Conservation (phyloP, 2,329 filamentous ascomycete species). For the Cladophialophora immunda region DNA sequence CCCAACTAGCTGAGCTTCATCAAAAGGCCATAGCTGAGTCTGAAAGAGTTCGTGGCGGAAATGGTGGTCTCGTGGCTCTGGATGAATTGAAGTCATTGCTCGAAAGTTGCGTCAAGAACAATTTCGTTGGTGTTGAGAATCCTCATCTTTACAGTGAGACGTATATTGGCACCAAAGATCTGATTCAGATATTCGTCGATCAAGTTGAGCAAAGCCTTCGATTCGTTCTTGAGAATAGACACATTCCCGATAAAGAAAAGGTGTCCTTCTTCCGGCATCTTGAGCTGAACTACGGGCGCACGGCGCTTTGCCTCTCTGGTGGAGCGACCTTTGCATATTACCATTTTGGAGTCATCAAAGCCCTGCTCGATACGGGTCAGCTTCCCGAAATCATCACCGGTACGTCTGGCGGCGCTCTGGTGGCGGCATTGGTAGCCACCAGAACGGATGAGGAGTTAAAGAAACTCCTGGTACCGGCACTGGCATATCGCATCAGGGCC, state of each 20-base stretch:
- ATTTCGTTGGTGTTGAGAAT: constrained; percentile 95
- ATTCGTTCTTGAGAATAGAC: constrained; percentile 73
- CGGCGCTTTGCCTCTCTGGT: constrained; percentile 90
- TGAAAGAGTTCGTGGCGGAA: constrained; percentile 40
- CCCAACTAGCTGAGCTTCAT: constrained; percentile 69
- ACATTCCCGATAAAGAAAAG: constrained; percentile 77
- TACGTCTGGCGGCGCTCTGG: constrained; percentile 90
- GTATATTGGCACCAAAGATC: constrained; percentile 95
- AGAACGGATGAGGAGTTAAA: constrained; percentile 92
- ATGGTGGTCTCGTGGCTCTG: constrained; percentile 55
- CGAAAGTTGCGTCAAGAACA: constrained; percentile 95
- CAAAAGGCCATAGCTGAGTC: constrained; percentile 52
- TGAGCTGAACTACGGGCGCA: constrained; percentile 89
- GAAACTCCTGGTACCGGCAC: constrained; percentile 80
- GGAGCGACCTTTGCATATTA: constrained; percentile 97
- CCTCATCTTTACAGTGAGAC: constrained; percentile 95
- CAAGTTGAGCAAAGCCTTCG: constrained; percentile 68
- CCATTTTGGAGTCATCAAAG: constrained; percentile 91
- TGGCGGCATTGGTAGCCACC: constrained; percentile 86
- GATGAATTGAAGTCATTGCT: constrained; percentile 80
- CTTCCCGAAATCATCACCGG: constrained; percentile 95
- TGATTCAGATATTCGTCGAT: constrained; percentile 89
- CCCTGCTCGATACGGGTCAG: constrained; percentile 83
- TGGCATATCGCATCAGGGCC: constrained; percentile 84
- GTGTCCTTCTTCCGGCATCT: constrained; percentile 84